Base-by-base conservation (phyloP, 2,329 filamentous ascomycete species). In the Penicillium frequentans region DNA sequence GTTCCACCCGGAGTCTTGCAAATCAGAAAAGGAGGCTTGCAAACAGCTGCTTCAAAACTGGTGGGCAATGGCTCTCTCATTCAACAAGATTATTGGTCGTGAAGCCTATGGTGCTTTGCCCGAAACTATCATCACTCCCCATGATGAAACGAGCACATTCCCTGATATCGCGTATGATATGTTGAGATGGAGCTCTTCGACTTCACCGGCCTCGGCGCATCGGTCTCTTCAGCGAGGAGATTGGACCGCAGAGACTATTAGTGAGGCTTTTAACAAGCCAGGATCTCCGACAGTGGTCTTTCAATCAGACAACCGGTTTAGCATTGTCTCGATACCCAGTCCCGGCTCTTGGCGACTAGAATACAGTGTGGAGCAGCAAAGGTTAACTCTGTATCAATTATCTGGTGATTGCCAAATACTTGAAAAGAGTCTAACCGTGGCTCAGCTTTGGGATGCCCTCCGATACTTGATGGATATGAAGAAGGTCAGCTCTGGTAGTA, bases 1-100 rank as follows among this genome's bases (percentile, higher is more conserved):
- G 69, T 96, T 95, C 66, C 92, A 96, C 68, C 92, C 92, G 0
- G 92, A 97, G 73, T 96, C 91, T 0, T 96, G 91, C 71, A 96
- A 92, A 4, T 89, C 90, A 39, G 75, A 80, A 3, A 82, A 60
- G 13, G 52, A 83, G 58, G 87, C 89, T 1, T 79, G 76, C 59
- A 83, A 82, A 21, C 76, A 78, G 14, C 79, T 96, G 26, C 79
- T 96, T 35, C 74, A 74, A 50, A 91, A 90, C 67, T 96, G 92
- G 91, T 95, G 92, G 82, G 69, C 73, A 5, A 80, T 85, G 68
- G 86, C 87, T 1, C 75, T 81, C 54, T 70, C 73, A 43, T 92
- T 89, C 85, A 89, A 87, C 49, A 66, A 75, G 50, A 49, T 60
- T n/a, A 58, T 61, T 55, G 59, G 64, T 26, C 65, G 70, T 49